phyloP scores from a whole-genome alignment of 2,329 filamentous ascomycete species.

The Monilinia polystroma region DNA sequence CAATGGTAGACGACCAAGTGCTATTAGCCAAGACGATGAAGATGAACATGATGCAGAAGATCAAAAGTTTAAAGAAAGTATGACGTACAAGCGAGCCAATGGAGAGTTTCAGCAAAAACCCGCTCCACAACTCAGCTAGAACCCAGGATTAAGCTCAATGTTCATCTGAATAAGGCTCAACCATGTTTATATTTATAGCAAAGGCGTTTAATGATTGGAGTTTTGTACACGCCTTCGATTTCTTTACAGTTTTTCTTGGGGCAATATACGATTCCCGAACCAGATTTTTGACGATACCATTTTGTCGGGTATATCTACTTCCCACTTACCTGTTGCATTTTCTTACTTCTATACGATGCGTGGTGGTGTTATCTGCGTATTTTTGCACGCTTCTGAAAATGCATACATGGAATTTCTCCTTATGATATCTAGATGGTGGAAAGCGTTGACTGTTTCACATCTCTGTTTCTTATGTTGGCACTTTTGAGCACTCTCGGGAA shows the following conservation, averaged over 20 bases:
- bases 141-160: neutral
- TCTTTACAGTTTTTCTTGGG: neutral
- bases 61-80: slow-evolving; percentile 23
- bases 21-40: slow-evolving; percentile 28
- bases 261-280: slow-evolving; percentile 15
- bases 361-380: neutral
- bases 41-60: slow-evolving; percentile 28
- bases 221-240: slow-evolving; percentile 3
- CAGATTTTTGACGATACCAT: slow-evolving; percentile 19
- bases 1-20: slow-evolving; percentile 47
- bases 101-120: slow-evolving; percentile 25
- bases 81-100: slow-evolving; percentile 40
- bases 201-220: slow-evolving; percentile 10
- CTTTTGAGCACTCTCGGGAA: neutral
- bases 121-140: neutral
- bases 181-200: slow-evolving; percentile 19
- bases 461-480: slow-evolving; percentile 12
- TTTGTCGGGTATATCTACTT: slow-evolving; percentile 11
- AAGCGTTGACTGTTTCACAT: slow-evolving; percentile 2
- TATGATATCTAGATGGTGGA: slow-evolving; percentile 20
- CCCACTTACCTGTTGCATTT: neutral
- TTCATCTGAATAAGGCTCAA: too few species aligned
- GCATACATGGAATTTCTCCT: slow-evolving; percentile 24
- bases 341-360: slow-evolving; percentile 2
- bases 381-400: slow-evolving; percentile 10